Base-by-base conservation (phyloP, 2,329 filamentous ascomycete species). In the Fusarium neocosmosporiellum region DNA sequence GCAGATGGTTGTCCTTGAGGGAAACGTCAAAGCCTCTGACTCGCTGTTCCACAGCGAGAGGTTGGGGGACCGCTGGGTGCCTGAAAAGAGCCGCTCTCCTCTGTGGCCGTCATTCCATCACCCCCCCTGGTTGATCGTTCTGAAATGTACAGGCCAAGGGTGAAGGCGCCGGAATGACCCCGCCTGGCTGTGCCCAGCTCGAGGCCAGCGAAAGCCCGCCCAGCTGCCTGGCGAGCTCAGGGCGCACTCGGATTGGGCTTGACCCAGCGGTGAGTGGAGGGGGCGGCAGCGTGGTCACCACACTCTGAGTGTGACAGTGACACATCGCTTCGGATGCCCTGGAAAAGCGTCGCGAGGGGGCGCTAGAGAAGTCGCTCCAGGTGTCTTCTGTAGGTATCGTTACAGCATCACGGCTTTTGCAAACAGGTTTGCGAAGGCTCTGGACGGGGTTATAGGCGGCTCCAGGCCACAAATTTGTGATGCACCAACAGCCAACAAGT, bases 121-220 rank as follows among this genome's bases (percentile, higher is more conserved):
- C 64, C 39, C 41, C 61, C 68, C 70, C 72, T 59, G 55, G 63
- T 59, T 29, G 46, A 65, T 65, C 76, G 76, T 78, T 73, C 76
- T 78, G 75, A 78, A 69, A 78, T 78, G 60, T 78, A 78, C 76
- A 75, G 68, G 67, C 43, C 72, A 67, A 75, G 74, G 70, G 76
- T 60, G 76, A 76, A 78, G 75, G 75, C 73, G 71, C 75, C 72
- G 68, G 76, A 78, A 77, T 78, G 76, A 75, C 76, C 74, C 76
- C 76, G 75, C 75, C 72, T 67, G 55, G 36, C 36, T 62, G 60
- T 50, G 59, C 53, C 50, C 71, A 74, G 71, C 69, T 64, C 36
- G 62, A 31, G 48, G 61, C 33, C 39, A 31, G 46, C 63, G 64
- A 66, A 31, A 59, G 54, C 34, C 39, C 31, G 46, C 63, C 67